Evolutionary conservation across 306 rosid species (phyloP).

Genomic region (Vigna mungo): DNA sequence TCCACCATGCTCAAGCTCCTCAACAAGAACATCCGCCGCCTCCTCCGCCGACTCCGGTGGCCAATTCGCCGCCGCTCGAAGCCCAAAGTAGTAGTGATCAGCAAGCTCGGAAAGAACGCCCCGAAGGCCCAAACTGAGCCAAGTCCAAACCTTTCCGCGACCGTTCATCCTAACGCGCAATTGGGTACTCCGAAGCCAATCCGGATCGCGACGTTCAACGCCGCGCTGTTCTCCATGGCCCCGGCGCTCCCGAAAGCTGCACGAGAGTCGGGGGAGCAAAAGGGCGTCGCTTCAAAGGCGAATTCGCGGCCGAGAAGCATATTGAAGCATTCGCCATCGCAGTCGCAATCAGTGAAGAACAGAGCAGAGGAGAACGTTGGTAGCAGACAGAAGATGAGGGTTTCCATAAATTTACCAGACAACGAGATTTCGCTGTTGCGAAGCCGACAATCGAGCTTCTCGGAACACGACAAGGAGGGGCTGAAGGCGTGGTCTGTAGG

Average conservation of each 20-base stretch:
- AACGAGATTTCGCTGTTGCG: conserved; percentile 82
- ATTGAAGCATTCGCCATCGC: conserved; percentile 65
- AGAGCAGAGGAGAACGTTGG: conserved; percentile 39
- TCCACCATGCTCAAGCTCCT: conserved; percentile 65
- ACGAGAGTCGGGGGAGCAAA: conserved; percentile 42
- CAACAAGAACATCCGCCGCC: conserved; percentile 64
- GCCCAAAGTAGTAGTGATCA: conserved; percentile 58
- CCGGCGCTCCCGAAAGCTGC: conserved; percentile 67
- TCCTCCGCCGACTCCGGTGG: conserved; percentile 70
- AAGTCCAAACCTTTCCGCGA: conserved; percentile 43
- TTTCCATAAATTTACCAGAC: conserved; percentile 89
- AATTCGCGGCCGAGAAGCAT: conserved; percentile 68
- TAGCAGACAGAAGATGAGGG: conserved; percentile 59
- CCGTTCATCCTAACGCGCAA: conserved; percentile 63
- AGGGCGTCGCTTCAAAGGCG: conserved; percentile 32
- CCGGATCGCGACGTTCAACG: conserved; percentile 87
- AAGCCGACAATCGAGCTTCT: conserved; percentile 68
- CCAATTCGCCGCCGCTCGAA: conserved; percentile 57
- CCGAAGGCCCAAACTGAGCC: conserved; percentile 48
- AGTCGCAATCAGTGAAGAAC: conserved; percentile 43
- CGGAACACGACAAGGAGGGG: conserved; percentile 57
- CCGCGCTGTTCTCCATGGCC: conserved; percentile 96
- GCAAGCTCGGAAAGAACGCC: conserved; percentile 46
- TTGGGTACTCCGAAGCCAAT: conserved; percentile 46
- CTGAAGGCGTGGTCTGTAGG: not conserved